Evolutionary conservation across 164 flowering plant species (phyloP).

Genomic region (Vitis amurensis): DNA sequence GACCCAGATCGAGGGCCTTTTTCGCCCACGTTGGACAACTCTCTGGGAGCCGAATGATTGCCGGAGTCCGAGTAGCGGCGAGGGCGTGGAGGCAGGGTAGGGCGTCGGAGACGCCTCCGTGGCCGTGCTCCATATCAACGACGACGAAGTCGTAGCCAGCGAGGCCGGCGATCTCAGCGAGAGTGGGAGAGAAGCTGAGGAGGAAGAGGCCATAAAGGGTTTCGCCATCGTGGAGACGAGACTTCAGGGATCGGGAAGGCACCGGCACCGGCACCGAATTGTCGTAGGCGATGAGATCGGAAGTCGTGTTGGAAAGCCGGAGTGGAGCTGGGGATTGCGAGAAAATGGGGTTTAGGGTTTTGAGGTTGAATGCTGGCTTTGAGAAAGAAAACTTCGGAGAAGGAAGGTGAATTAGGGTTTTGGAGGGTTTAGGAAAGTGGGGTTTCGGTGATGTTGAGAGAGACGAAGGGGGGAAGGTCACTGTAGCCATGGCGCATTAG

Average conservation of each 20-base stretch:
- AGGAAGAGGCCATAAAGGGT: conserved; percentile 89
- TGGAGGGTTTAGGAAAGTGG: background rate
- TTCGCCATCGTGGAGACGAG: conserved; percentile 70
- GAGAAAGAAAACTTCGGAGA: background rate
- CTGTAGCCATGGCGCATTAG: too few relatives aligned
- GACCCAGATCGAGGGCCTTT: conserved; percentile 90
- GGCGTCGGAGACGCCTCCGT: conserved; percentile 72
- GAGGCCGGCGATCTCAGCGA: conserved; percentile 84
- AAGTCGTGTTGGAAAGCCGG: conserved; percentile 14
- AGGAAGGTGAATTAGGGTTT: conserved; percentile 3
- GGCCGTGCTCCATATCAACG: conserved; percentile 94
- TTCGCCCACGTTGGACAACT: conserved; percentile 72
- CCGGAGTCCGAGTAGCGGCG: conserved; percentile 59
- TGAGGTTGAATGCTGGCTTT: conserved; percentile 12
- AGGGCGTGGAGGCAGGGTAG: conserved; percentile 77
- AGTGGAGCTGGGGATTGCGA: conserved; percentile 7
- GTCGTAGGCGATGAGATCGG: conserved; percentile 23
- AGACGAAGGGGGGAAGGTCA: background rate
- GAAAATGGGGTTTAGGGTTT: conserved; percentile 8
- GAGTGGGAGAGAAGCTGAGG: conserved; percentile 77
- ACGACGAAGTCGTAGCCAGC: conserved; percentile 90
- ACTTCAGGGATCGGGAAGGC: conserved; percentile 45
- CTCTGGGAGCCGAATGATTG: conserved; percentile 80
- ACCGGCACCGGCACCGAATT: background rate
- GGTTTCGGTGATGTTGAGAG: background rate